phyloP scores from a whole-genome alignment of 176 grass and related monocot species.

The Triticum timopheevii region DNA sequence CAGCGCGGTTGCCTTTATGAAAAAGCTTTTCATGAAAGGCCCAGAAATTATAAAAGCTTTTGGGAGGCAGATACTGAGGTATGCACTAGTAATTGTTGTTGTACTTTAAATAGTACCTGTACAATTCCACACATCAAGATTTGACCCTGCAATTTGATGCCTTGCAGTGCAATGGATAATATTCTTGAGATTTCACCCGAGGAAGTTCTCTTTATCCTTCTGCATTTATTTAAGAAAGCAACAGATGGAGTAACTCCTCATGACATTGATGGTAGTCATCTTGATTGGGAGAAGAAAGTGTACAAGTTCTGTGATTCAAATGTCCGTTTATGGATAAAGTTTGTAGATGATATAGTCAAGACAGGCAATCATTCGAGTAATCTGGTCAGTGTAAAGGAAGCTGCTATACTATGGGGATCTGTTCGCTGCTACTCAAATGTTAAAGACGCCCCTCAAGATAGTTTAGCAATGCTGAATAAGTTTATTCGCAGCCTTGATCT shows the following conservation, averaged over 20 bases:
- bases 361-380: conserved; percentile 33
- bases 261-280: conserved; percentile 36
- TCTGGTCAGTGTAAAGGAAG: conserved; percentile 52
- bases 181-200: conserved; percentile 63
- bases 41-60: conserved; percentile 57
- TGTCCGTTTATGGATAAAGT: conserved; percentile 49
- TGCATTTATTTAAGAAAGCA: conserved; percentile 57
- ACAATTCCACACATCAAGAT: background rate
- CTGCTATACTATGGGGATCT: conserved; percentile 75
- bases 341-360: conserved; percentile 38
- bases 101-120: background rate
- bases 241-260: conserved; percentile 40
- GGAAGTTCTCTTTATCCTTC: conserved; percentile 68
- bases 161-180: conserved; percentile 67
- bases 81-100: conserved; percentile 11
- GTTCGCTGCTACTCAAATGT: conserved; percentile 68
- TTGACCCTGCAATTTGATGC: conserved; percentile 24
- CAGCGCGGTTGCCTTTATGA: conserved; percentile 55
- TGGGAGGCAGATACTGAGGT: conserved; percentile 72
- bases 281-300: conserved; percentile 49
- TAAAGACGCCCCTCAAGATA: conserved; percentile 43
- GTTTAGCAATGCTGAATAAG: conserved; percentile 53
- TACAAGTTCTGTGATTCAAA: conserved; percentile 59
- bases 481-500: conserved; percentile 58
- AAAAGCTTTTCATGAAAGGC: conserved; percentile 56